Conservation (phyloP, 2,329 filamentous ascomycete genomes). For the Thielaviopsis ethacetica region DNA sequence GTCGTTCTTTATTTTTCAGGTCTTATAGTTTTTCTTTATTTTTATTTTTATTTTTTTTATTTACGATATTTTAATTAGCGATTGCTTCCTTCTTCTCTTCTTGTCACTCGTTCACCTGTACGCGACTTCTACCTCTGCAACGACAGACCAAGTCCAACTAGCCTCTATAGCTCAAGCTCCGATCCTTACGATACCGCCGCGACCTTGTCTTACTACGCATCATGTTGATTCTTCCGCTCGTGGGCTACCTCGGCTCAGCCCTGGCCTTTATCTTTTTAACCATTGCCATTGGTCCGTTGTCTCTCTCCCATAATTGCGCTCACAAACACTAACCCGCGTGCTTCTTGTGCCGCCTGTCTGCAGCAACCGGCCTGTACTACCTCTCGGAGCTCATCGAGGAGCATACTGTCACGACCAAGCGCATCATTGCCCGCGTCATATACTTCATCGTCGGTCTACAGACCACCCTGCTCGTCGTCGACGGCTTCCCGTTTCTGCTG, state of each 20-base stretch:
- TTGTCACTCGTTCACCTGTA: neutral
- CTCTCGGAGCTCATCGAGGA: conserved; percentile 96
- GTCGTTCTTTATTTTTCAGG: neutral
- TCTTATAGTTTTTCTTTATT: neutral
- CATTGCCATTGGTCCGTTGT: conserved; percentile 61
- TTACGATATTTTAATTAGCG: conserved; percentile 3
- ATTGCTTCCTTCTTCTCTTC: neutral
- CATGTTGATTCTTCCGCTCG: conserved; percentile 91
- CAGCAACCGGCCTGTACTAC: conserved; percentile 95
- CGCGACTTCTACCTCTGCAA: neutral
- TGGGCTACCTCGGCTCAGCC: conserved; percentile 77
- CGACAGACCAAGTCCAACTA: conserved; percentile 2
- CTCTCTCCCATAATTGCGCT: too few relatives aligned
- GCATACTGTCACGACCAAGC: conserved; percentile 84
- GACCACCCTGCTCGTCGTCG: conserved; percentile 56
- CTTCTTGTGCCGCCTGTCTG: too few relatives aligned
- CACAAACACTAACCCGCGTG: neutral
- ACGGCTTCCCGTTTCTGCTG: conserved; percentile 67
- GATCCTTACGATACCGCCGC: too few relatives aligned
- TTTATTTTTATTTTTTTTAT: neutral
- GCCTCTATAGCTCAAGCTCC: neutral
- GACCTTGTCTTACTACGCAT: conserved; percentile 15
- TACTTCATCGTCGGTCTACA: conserved; percentile 66
- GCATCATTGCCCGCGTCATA: conserved; percentile 69
- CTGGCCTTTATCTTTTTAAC: conserved; percentile 90